Evolutionary conservation across 208 protist species (phyloP).

Genomic region (Spironucleus salmonicida): DNA sequence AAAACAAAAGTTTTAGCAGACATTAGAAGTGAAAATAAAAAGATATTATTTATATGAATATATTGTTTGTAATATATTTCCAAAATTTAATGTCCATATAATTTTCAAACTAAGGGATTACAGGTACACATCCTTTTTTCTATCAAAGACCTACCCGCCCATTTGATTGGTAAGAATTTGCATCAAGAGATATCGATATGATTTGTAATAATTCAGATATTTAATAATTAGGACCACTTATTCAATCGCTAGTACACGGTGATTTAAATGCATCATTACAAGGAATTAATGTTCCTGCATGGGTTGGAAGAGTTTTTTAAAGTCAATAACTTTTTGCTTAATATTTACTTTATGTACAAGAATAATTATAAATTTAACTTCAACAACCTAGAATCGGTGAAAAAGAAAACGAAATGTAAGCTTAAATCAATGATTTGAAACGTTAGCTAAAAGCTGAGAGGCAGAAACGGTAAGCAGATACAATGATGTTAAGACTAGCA

Average conservation of each 20-base stretch:
- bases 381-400: neutral
- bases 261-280: neutral
- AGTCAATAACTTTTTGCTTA: neutral
- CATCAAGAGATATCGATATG: too few species aligned
- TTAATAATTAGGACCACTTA: too few species aligned
- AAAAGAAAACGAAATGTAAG: neutral
- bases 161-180: too few species aligned
- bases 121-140: too few species aligned
- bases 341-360: neutral
- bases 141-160: too few species aligned
- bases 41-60: too few species aligned
- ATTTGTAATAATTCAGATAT: too few species aligned
- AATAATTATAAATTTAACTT: neutral
- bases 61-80: too few species aligned
- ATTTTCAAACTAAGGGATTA: too few species aligned
- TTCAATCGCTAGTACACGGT: slow-evolving; percentile 4
- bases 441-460: neutral
- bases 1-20: slow-evolving; percentile 28
- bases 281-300: neutral
- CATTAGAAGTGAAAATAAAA: too few species aligned
- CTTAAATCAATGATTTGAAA: neutral
- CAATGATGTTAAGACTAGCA: neutral
- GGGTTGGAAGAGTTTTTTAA: neutral
- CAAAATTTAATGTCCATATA: too few species aligned
- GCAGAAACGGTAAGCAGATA: neutral